Evolutionary conservation across 176 grass and related monocot species (phyloP), one percentile per base, ranked within the genome.

Genomic region (Oryza brachyantha): DNA sequence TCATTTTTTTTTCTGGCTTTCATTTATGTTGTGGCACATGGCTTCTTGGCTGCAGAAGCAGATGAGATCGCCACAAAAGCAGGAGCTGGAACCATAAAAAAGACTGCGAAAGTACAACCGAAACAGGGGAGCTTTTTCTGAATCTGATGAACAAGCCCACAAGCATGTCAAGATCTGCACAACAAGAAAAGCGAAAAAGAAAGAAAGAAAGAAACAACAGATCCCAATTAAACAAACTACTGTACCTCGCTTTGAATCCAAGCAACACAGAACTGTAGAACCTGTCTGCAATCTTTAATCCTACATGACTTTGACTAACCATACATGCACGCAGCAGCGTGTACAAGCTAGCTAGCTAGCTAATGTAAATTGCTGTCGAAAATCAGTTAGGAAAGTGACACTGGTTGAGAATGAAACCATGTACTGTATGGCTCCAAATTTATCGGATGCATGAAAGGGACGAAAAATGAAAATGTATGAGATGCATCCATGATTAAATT

Each of bases 61-160:
- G 74, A 83, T 84, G 75, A 75, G 81, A 63, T 69, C 70, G 63
- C 81, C 81, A 84, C 70, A 55, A 84, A 88, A 80, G 41, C 74
- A 67, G 80, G 48, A 79, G n/a, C 3, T 38, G 7, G 11, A 32
- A 12, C 31, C 74, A 83, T 79, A 48, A 61, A 52, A 83, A 83
- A 63, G 13, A 62, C 86, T 22, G 24, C 1, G 52, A 69, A 76
- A 64, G 78, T 55, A 75, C 54, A 41, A 17, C 11, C 0, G 79
- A 46, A 69, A 29, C 32, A 40, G 74, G 62, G 25, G 64, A 70
- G 38, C 66, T 29, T 31, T 31, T 32, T 72, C 36, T 72, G 80
- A 57, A 78, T 80, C 70, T 70, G 81, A 69, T 11, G 61, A 52
- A 48, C 61, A 83, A 16, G 21, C 66, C 45, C 21, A 21, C n/a